A percentile compares a stretch with the other conserved stretches of the same genome.
Conservation (phyloP, 2,329 filamentous ascomycete species). For the Onygena corvina region DNA sequence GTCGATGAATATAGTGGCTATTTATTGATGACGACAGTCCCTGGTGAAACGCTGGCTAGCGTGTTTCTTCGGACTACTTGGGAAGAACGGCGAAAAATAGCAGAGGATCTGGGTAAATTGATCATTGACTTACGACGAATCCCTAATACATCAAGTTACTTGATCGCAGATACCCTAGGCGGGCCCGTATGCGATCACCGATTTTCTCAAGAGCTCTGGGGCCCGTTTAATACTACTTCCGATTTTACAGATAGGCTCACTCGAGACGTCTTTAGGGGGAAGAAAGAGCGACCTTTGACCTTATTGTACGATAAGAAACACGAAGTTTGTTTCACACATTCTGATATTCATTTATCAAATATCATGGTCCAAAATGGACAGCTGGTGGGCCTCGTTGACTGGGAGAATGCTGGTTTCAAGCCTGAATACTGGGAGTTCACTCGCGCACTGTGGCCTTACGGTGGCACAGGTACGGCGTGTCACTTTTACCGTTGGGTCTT, state of each 20-base stretch:
- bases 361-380: too few species aligned
- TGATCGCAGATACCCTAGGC: constrained; percentile 11
- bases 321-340: constrained; percentile 13
- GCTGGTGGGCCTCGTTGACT: too few species aligned
- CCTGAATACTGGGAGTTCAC: too few species aligned
- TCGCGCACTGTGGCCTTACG: too few species aligned
- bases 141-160: constrained; percentile 5
- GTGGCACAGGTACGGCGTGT: too few species aligned
- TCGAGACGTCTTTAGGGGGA: constrained; percentile 2
- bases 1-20: constrained; percentile 6
- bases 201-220: constrained; percentile 7
- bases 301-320: constrained; percentile 12
- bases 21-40: constrained; percentile 13
- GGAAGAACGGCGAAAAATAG: constrained; percentile 12
- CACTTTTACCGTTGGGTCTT: too few species aligned
- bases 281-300: constrained; percentile 8
- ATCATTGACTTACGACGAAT: constrained; percentile 12
- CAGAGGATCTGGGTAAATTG: constrained; percentile 11
- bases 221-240: constrained; percentile 12
- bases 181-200: constrained; percentile 12
- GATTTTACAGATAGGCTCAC: constrained; percentile 12
- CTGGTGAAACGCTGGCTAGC: constrained; percentile 4
- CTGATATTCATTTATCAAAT: too few species aligned
- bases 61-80: constrained; percentile 10
- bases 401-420: too few species aligned